phyloP scores from a whole-genome alignment of 2,329 filamentous ascomycete species.

The Colletotrichum cereale region DNA sequence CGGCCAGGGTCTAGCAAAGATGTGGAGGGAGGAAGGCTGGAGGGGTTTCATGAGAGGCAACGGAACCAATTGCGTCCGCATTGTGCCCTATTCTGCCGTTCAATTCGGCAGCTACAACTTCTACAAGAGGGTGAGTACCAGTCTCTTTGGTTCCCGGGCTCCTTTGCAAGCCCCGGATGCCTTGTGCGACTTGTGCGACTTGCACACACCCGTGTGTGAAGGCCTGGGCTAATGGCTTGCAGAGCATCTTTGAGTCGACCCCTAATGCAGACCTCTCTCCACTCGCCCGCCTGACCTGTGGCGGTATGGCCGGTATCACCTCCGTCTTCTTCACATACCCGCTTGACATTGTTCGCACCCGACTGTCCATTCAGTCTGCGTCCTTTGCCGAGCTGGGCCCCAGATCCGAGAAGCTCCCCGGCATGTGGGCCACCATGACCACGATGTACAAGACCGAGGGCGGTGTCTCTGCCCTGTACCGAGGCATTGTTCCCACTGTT shows the following conservation, averaged over 20 bases:
- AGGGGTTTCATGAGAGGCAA: conserved; percentile 97
- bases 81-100: conserved; percentile 97
- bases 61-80: conserved; percentile 97
- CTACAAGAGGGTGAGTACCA: conserved; percentile 81
- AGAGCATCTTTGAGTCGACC: conserved; percentile 81
- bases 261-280: conserved; percentile 82
- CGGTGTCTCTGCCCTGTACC: conserved; percentile 86
- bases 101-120: conserved; percentile 99
- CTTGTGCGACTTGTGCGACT: background rate
- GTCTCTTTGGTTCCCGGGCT: background rate
- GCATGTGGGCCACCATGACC: conserved; percentile 89
- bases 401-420: conserved; percentile 78
- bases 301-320: conserved; percentile 92
- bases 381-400: conserved; percentile 84
- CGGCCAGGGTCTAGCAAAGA: conserved; percentile 88
- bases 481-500: conserved; percentile 93
- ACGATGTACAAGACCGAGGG: conserved; percentile 94
- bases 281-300: conserved; percentile 84
- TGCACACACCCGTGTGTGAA: background rate
- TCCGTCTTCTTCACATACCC: conserved; percentile 97
- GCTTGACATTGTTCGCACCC: conserved; percentile 95
- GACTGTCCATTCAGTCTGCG: conserved; percentile 97
- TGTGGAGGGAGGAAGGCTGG: conserved; percentile 98
- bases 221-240: conserved; percentile 24
- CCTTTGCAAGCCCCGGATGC: background rate